These are phyloP conservation scores for Neocatenulostroma microsporum DNA, from an alignment of 2,329 filamentous ascomycete genomes.

Conservation along the genomic window DNA sequence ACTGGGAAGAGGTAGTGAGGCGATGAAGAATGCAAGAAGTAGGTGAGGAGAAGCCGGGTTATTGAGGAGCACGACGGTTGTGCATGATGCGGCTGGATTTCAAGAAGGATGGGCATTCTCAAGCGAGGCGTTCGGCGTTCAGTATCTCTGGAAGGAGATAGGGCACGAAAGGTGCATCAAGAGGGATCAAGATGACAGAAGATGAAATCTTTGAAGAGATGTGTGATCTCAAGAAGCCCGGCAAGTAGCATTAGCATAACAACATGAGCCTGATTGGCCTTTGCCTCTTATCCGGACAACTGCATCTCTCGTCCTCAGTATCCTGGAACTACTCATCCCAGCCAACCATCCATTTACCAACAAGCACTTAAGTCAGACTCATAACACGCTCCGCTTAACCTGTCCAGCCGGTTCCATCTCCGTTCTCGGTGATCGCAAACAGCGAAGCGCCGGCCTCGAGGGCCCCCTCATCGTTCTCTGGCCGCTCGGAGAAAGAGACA, in stretches of 20 bases:
- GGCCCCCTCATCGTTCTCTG: too few relatives aligned
- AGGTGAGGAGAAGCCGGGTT: too few relatives aligned
- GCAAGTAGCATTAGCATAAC: not conserved
- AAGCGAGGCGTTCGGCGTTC: constrained; percentile 1
- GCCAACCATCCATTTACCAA: too few relatives aligned
- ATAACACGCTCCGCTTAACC: too few relatives aligned
- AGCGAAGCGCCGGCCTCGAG: too few relatives aligned
- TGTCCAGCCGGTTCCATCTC: too few relatives aligned
- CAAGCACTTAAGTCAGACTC: too few relatives aligned
- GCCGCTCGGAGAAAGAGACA: too few relatives aligned
- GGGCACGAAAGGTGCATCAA: not conserved
- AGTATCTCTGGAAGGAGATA: constrained; percentile 1
- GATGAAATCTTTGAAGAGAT: too few relatives aligned
- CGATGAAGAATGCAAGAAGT: not conserved
- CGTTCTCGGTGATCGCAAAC: too few relatives aligned
- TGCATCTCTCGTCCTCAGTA: not conserved
- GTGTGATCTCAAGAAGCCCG: not conserved
- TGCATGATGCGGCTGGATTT: not conserved
- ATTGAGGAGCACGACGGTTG: too few relatives aligned
- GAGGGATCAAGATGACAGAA: not conserved
- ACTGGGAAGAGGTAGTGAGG: constrained; percentile 37
- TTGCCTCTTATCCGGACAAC: not conserved
- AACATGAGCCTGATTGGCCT: not conserved
- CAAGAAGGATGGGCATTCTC: not conserved
- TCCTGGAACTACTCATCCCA: not conserved